These are phyloP conservation scores for Bolboschoenoplectus hybrid DNA, from an alignment of 202 grass and related monocot genomes.

Conservation along the genomic window DNA sequence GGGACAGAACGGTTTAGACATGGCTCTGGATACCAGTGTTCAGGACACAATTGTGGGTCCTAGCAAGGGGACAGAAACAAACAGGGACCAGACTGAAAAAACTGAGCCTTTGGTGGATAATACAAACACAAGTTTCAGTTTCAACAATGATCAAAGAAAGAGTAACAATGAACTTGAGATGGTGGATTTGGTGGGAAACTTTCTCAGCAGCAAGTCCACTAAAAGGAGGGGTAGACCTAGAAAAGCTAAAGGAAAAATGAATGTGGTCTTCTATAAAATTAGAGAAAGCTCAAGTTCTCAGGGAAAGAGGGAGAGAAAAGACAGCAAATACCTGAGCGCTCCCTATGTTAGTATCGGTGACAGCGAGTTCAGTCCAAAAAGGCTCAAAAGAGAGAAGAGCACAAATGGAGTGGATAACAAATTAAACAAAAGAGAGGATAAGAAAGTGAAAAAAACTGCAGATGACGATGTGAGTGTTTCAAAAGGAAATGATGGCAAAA, in stretches of 20 bases:
- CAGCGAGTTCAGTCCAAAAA: not conserved
- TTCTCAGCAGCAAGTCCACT: not conserved
- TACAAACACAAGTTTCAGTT: not conserved
- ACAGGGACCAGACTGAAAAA: not conserved
- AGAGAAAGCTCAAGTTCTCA: constrained; percentile 15
- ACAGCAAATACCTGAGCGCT: constrained; percentile 3
- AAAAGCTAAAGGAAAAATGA: not conserved
- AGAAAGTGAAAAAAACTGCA: not conserved
- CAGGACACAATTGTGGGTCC: not conserved
- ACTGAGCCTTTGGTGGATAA: not conserved
- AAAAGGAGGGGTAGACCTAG: constrained; percentile 32
- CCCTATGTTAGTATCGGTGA: constrained; percentile 11
- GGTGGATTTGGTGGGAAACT: not conserved
- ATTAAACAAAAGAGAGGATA: not conserved
- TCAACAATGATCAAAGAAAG: not conserved
- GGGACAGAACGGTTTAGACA: not conserved
- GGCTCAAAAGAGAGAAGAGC: not conserved
- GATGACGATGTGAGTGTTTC: not conserved
- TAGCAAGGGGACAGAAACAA: not conserved
- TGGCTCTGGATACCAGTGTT: not conserved
- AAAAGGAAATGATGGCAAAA: not conserved
- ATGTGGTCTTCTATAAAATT: not conserved
- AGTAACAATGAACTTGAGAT: not conserved
- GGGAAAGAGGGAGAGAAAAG: not conserved
- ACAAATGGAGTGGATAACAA: not conserved